Evolutionary conservation across 768 basidiomycete species (phyloP).

Genomic region (Rhizopogon roseolus): DNA sequence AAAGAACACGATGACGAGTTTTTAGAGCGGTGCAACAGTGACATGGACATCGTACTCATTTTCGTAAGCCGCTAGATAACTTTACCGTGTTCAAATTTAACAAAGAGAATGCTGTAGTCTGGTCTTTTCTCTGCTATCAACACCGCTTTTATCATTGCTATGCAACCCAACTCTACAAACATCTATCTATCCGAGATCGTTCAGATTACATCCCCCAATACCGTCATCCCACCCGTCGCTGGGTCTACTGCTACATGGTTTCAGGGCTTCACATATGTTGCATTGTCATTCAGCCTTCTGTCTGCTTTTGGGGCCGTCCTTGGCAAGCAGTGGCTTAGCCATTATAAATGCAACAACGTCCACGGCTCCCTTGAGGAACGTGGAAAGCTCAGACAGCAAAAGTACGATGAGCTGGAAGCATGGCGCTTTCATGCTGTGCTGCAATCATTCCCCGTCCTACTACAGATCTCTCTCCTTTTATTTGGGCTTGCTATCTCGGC

Average conservation of each 20-base stretch:
- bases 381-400: background rate
- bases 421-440: background rate
- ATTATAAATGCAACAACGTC: constrained; percentile 6
- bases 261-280: constrained; percentile 13
- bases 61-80: constrained; percentile 11
- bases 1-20: constrained; percentile 13
- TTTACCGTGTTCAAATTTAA: background rate
- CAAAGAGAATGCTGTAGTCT: background rate
- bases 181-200: constrained; percentile 1
- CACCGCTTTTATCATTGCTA: background rate
- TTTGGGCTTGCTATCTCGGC: background rate
- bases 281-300: constrained; percentile 14
- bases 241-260: constrained; percentile 1
- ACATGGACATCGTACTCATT: constrained; percentile 16
- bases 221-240: background rate
- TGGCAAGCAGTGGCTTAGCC: constrained; percentile 11
- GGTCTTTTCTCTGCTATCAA: constrained; percentile 4
- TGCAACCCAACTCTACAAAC: constrained; percentile 3
- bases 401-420: background rate
- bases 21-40: constrained; percentile 11
- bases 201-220: constrained; percentile 5
- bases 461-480: constrained; percentile 5
- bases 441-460: constrained; percentile 1
- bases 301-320: constrained; percentile 17
- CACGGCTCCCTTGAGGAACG: constrained; percentile 5